A percentile compares a stretch with the other conserved stretches of the same genome.
Evolutionary conservation across 2,329 filamentous ascomycete species (phyloP).

Genomic region (Trichoderma aggressivum): DNA sequence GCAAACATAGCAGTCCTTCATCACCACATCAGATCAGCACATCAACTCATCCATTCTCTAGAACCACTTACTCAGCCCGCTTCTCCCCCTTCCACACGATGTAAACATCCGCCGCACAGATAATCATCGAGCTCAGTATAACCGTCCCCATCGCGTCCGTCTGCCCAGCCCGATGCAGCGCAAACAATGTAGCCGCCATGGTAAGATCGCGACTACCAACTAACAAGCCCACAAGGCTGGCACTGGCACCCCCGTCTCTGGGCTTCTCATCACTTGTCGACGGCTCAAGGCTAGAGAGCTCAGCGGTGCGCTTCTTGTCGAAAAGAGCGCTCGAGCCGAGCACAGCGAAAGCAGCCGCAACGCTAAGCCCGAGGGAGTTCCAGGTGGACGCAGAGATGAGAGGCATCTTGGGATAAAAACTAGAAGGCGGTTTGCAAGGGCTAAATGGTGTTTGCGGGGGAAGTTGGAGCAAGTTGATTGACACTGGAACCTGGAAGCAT

Average conservation of each 20-base stretch:
- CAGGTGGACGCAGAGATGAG: conserved; percentile 20
- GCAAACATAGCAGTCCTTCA: background rate
- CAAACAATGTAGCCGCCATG: conserved; percentile 18
- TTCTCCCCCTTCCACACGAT: conserved; percentile 20
- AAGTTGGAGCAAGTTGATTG: background rate
- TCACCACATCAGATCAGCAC: background rate
- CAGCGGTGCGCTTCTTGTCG: conserved; percentile 15
- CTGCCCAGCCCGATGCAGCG: conserved; percentile 1
- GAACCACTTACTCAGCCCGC: conserved; percentile 18
- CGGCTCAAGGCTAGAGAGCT: conserved; percentile 20
- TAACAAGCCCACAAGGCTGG: background rate
- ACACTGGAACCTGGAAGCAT: background rate
- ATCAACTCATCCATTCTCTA: background rate
- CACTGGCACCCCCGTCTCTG: background rate
- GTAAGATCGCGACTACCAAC: conserved; percentile 22
- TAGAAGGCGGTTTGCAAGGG: background rate
- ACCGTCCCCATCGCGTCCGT: conserved; percentile 22
- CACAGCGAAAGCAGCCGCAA: conserved; percentile 20
- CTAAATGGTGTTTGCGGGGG: background rate
- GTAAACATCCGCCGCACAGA: conserved; percentile 22
- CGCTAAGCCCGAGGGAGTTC: conserved; percentile 23
- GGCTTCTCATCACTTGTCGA: background rate
- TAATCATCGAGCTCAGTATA: conserved; percentile 22
- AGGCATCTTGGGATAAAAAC: background rate
- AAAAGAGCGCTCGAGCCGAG: conserved; percentile 20